Base-by-base conservation (phyloP, 495 filamentous ascomycete species). In the Aspergillus heteromorphus region DNA sequence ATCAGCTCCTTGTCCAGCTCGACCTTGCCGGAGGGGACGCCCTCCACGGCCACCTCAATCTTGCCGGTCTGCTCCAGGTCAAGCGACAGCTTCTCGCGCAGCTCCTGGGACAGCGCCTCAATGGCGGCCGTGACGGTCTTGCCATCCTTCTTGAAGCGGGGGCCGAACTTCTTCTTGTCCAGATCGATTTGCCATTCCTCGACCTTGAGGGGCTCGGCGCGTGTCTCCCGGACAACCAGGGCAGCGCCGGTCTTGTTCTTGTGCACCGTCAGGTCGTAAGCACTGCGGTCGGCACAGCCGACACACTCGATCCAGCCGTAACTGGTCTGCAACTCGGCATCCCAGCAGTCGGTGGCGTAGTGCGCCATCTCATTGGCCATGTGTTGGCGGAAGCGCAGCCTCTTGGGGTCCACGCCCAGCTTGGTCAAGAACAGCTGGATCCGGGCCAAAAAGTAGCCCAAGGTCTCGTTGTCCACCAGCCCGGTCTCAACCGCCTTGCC, bases 261-360 rank as follows among this genome's bases (percentile, higher is more conserved):
- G 69, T 91, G 88, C 8, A 91, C 87, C 5, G 82, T 80, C 64
- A 92, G 64, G 65, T 92, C 88, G 63, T 88, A 91, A 17, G 87
- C 88, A 61, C 86, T 89, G 51, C 88, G 78, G 67, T 92, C 88
- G 47, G 88, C 88, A 67, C 88, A 91, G 56, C 88, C 88, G 49
- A 91, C 87, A 65, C 88, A 91, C 74, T 92, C 88, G 48, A 91
- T 86, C 88, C 88, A 92, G 68, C 88, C 88, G 64, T 87, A 83
- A 61, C 84, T 88, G 30, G 86, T 91, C 47, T 82, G 73, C 49
- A 92, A 76, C 67, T 92, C 88, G 18, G 87, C 87, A 70, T 92
- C 88, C 87, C 87, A 91, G 76, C 88, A 92, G 70, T 91, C 88
- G 45, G 81, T 76, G 45, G 88, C 88, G 66, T 92, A 92, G 70